phyloP scores from a whole-genome alignment of 495 filamentous ascomycete species.

The Mycothermus thermophilus region DNA sequence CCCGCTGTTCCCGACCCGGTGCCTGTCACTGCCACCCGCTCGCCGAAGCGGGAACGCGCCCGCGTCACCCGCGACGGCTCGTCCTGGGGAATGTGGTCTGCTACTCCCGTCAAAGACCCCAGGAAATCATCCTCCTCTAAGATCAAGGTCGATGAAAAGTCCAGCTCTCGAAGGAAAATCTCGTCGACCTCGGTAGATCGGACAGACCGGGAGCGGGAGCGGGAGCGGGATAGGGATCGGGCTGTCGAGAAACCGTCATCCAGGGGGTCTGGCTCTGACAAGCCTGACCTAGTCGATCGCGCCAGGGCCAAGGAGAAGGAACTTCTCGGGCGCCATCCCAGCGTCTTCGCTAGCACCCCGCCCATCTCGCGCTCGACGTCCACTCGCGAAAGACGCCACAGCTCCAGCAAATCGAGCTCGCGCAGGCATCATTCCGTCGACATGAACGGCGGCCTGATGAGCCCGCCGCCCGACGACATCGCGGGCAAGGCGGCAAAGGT shows the following conservation, averaged over 20 bases:
- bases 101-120: conserved; percentile 23
- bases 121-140: conserved; percentile 27
- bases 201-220: conserved; percentile 30
- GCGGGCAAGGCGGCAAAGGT: conserved; percentile 40
- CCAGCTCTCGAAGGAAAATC: conserved; percentile 23
- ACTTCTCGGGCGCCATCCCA: conserved; percentile 25
- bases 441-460: conserved; percentile 29
- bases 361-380: conserved; percentile 39
- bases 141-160: conserved; percentile 13
- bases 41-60: conserved; percentile 32
- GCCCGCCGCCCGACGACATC: conserved; percentile 37
- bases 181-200: conserved; percentile 17
- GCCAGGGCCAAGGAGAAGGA: conserved; percentile 18
- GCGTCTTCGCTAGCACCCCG: conserved; percentile 37
- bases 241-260: too few relatives aligned
- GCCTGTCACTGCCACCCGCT: conserved; percentile 16
- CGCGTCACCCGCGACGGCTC: conserved; percentile 32
- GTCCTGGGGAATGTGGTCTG: conserved; percentile 33
- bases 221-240: too few relatives aligned
- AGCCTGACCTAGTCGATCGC: too few relatives aligned
- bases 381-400: conserved; percentile 32
- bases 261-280: conserved; percentile 33
- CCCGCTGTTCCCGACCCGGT: conserved; percentile 23
- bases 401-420: conserved; percentile 28
- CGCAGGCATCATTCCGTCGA: conserved; percentile 36